These are phyloP conservation scores for Xylaria sp. DNA, from an alignment of 2,329 filamentous ascomycete species.

Conservation along the genomic window DNA sequence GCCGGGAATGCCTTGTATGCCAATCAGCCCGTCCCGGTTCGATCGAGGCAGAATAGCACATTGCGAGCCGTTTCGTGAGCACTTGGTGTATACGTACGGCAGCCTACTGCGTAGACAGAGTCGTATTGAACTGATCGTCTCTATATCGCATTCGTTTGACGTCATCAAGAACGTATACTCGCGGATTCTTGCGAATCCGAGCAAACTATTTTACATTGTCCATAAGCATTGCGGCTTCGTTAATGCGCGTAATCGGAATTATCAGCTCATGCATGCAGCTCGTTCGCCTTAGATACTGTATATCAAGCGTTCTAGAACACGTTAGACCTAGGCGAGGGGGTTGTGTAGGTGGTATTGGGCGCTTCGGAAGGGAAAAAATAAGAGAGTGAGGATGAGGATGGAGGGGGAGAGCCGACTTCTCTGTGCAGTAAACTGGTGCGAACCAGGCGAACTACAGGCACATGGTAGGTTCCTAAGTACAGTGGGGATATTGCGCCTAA, in stretches of 20 bases:
- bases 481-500: no score
- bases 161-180: not conserved
- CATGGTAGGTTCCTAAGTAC: not conserved
- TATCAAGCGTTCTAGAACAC: constrained; percentile 15
- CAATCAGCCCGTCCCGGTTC: not conserved
- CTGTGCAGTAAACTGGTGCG: not conserved
- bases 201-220: not conserved
- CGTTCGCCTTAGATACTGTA: not conserved
- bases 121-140: not conserved
- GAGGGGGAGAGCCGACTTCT: no score
- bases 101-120: not conserved
- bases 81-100: not conserved
- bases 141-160: not conserved
- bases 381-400: not conserved
- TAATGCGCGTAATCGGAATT: not conserved
- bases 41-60: not conserved
- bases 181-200: not conserved
- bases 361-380: not conserved
- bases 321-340: no score
- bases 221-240: not conserved
- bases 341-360: not conserved
- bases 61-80: not conserved
- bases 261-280: not conserved
- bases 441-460: not conserved
- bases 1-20: not conserved